Evolutionary conservation across 352 stramenopile genomes (phyloP).

Genomic region (Phytophthora sansomeana): DNA sequence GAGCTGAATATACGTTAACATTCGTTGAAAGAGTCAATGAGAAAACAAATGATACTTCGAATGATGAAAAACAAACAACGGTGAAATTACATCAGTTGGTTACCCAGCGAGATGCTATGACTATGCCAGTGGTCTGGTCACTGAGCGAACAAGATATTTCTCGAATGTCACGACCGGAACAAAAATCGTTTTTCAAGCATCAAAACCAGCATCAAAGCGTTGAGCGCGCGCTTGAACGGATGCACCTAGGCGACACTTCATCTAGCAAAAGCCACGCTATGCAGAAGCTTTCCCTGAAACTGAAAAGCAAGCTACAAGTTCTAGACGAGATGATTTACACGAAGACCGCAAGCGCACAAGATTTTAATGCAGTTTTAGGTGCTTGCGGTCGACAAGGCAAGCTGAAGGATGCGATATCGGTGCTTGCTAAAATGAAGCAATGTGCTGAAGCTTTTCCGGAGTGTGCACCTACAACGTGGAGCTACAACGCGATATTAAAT

Average conservation of each 20-base stretch:
- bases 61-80: constrained; percentile 5
- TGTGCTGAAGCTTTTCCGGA: constrained; percentile 18
- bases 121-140: constrained; percentile 32
- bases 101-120: constrained; percentile 23
- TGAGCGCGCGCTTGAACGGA: constrained; percentile 28
- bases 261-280: constrained; percentile 12
- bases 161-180: constrained; percentile 20
- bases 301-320: constrained; percentile 39
- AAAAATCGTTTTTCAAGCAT: constrained; percentile 26
- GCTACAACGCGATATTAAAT: constrained; percentile 63
- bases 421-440: constrained; percentile 49
- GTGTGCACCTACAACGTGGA: constrained; percentile 34
- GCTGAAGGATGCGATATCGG: constrained; percentile 37
- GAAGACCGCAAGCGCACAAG: constrained; percentile 20
- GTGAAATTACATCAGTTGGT: constrained; percentile 25
- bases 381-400: constrained; percentile 44
- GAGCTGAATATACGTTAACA: constrained; percentile 24
- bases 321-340: constrained; percentile 48
- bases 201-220: constrained; percentile 34
- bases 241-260: background rate
- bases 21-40: constrained; percentile 16
- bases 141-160: constrained; percentile 30
- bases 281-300: constrained; percentile 31
- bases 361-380: constrained; percentile 51
- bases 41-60: background rate